These are phyloP conservation scores for Phytophthora boehmeriae DNA, from an alignment of 352 stramenopile species.

Conservation along the genomic window DNA sequence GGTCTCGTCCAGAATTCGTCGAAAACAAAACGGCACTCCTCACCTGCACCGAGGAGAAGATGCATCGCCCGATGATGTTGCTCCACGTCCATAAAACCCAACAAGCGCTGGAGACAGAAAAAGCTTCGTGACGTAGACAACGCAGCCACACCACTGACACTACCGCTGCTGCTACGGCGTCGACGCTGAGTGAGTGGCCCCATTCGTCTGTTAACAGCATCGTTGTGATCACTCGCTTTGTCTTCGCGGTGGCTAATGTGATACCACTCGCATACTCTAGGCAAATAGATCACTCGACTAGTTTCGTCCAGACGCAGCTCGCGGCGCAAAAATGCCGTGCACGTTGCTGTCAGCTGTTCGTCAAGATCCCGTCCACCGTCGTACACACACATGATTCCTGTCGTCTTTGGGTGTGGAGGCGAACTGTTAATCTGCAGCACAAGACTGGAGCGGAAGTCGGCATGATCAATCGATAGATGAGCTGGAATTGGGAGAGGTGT, in stretches of 20 bases:
- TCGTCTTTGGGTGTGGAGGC: conserved; percentile 19
- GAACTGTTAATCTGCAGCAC: conserved; percentile 80
- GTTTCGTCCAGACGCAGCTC: conserved; percentile 48
- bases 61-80: conserved; percentile 63
- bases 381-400: conserved; percentile 74
- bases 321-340: conserved; percentile 44
- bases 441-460: conserved; percentile 86
- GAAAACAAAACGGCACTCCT: conserved; percentile 64
- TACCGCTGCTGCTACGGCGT: conserved; percentile 24
- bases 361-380: conserved; percentile 48
- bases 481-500: conserved; percentile 36
- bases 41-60: conserved; percentile 58
- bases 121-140: conserved; percentile 51
- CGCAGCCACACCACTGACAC: conserved; percentile 16
- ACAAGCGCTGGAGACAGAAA: conserved; percentile 67
- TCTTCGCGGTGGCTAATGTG: conserved; percentile 32
- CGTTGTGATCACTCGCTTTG: conserved; percentile 12
- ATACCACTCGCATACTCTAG: conserved; percentile 69
- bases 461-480: conserved; percentile 33
- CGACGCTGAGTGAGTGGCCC: conserved; percentile 9
- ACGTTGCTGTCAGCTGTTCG: conserved; percentile 74
- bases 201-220: conserved; percentile 29
- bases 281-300: conserved; percentile 55
- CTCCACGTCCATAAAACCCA: conserved; percentile 61
- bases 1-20: conserved; percentile 63